These are phyloP conservation scores for Alliaria petiolata DNA, from an alignment of 345 rosid genomes.

Conservation along the genomic window DNA sequence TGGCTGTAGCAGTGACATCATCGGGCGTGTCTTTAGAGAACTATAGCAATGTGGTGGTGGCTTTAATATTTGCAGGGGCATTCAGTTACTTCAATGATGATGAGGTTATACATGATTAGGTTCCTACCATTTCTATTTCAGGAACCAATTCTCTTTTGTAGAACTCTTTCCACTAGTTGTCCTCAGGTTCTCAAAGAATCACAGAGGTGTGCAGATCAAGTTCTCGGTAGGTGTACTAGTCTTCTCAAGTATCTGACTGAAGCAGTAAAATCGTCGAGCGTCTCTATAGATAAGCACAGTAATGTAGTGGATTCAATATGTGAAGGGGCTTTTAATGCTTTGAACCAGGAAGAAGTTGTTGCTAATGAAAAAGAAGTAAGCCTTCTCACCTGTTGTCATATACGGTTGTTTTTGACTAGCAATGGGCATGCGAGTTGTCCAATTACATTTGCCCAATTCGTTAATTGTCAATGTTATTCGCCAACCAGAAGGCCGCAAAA, in stretches of 20 bases:
- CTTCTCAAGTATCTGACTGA: constrained; percentile 55
- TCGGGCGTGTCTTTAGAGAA: too few relatives aligned
- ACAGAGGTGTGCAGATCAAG: constrained; percentile 61
- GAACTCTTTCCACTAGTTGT: constrained; percentile 7
- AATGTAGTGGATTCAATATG: constrained; percentile 58
- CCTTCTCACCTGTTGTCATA: neutral
- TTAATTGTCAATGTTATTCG: neutral
- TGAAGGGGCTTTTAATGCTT: constrained; percentile 26
- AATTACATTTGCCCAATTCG: neutral
- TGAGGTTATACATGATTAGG: too few relatives aligned
- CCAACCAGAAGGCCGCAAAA: constrained; percentile 32
- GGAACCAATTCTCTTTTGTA: neutral
- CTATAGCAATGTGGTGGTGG: too few relatives aligned
- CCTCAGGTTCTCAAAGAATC: constrained; percentile 64
- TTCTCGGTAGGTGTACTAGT: constrained; percentile 52
- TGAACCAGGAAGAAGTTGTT: too few relatives aligned
- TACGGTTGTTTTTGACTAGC: too few relatives aligned
- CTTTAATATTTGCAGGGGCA: too few relatives aligned
- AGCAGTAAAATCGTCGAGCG: constrained; percentile 52
- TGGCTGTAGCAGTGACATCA: too few relatives aligned
- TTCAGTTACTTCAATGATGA: too few relatives aligned
- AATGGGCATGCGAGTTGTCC: too few relatives aligned
- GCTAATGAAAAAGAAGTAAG: constrained; percentile 34
- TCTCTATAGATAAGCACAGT: constrained; percentile 52
- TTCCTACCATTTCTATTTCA: constrained; percentile 14